phyloP scores from a whole-genome alignment of 1,284 basidiomycete species.

The Trametes versicolor region DNA sequence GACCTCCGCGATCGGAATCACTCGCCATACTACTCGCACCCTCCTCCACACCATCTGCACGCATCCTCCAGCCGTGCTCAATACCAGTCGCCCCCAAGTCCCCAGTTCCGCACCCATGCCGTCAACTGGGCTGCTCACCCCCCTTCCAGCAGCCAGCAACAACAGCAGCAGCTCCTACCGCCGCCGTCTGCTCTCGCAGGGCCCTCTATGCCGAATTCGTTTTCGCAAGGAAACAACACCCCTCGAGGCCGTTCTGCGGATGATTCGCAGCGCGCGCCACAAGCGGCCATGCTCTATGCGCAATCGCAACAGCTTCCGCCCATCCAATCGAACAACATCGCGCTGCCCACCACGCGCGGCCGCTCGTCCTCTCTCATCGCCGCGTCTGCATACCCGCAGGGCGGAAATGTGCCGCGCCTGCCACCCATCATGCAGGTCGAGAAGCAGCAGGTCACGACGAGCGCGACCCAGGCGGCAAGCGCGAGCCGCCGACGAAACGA shows the following conservation, averaged over 20 bases:
- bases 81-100: slow-evolving; percentile 26
- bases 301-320: slow-evolving; percentile 38
- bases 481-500: slow-evolving; percentile 90
- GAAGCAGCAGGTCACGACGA: slow-evolving; percentile 93
- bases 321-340: slow-evolving; percentile 27
- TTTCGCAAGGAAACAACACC: slow-evolving; percentile 13
- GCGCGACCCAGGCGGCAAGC: slow-evolving; percentile 93
- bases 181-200: slow-evolving; percentile 34
- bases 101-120: slow-evolving; percentile 35
- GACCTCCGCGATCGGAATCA: slow-evolving; percentile 36
- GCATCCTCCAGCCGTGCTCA: slow-evolving; percentile 31
- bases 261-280: slow-evolving; percentile 41
- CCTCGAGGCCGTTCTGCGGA: slow-evolving; percentile 32
- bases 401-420: slow-evolving; percentile 65
- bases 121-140: slow-evolving; percentile 32
- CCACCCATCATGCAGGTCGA: slow-evolving; percentile 88
- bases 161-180: slow-evolving; percentile 20
- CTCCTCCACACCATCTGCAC: slow-evolving; percentile 34
- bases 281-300: slow-evolving; percentile 39
- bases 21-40: slow-evolving; percentile 47
- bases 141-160: slow-evolving; percentile 24
- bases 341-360: slow-evolving; percentile 23
- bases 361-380: slow-evolving; percentile 32
- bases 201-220: slow-evolving; percentile 27
- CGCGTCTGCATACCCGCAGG: slow-evolving; percentile 35